Evolutionary conservation across 352 stramenopile species (phyloP), one percentile per base, ranked within the genome.

Genomic region (Phytopythium aichiense): DNA sequence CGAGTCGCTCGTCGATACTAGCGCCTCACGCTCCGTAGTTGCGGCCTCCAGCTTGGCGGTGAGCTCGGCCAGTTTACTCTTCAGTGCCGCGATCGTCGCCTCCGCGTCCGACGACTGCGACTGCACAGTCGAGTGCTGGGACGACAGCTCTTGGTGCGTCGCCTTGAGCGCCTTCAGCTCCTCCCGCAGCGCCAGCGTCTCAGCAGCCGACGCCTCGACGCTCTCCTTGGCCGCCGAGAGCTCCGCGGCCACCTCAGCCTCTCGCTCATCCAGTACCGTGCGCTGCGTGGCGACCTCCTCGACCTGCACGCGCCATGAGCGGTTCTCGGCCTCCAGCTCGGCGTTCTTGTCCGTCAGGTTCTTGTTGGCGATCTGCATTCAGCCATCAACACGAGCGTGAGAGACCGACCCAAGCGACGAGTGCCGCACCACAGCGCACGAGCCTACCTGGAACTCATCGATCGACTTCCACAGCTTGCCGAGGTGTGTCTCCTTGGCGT

Each of bases 381-480:
- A 53, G 9, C 2, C 22, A 58, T 6, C n/a, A 25, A 58, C 0
- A 22, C 13, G 7, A 23, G 40, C 18, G 23, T 37, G 25, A 46
- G 28, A 11, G 40, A 37, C 18, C 43, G 11, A 15, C 38, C 25
- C 9, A 23, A 20, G 42, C 28, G 38, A 40, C 38, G 20, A 54
- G 15, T 46, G 30, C 22, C 18, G 3, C 43, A 7, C 18, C 2
- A 28, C 13, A 23, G 13, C 22, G 16, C 16, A 22, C n/a, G 22
- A 28, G 15, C 54, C 20, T 50, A 70, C 64, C 64, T 71, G 76
- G 28, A 83, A 65, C 42, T 80, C 74, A 52, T 83, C 76, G 30
- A 81, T 80, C 37, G 67, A 74, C 62, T 80, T 83, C 74, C 72
- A 78, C 11, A 86, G 65, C 64, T 81, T 80, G 33, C 72, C 72